Conservation (phyloP, 805 yeast genomes). For the Nakazawaea ishiwadae region DNA sequence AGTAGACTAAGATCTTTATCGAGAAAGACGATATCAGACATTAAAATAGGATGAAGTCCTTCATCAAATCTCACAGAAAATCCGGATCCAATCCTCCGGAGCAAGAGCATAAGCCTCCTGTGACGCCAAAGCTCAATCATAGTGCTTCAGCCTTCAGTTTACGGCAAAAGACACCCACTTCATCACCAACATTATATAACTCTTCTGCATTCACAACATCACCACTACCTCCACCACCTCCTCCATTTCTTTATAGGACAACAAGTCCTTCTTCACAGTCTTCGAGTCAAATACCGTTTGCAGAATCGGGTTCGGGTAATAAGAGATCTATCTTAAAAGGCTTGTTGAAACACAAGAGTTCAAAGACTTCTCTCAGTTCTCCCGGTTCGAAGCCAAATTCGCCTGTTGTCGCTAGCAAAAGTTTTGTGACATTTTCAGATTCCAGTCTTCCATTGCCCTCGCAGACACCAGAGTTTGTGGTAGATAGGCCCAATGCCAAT, state of each 20-base stretch:
- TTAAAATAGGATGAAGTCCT: constrained; percentile 22
- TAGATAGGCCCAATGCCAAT: constrained; percentile 5
- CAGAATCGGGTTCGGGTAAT: background rate
- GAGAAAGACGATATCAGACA: too few relatives aligned
- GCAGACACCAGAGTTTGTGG: constrained; percentile 9
- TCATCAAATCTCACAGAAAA: constrained; percentile 25
- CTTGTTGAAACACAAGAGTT: constrained; percentile 8
- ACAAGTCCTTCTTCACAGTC: background rate
- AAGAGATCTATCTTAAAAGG: constrained; percentile 9
- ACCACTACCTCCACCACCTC: constrained; percentile 11
- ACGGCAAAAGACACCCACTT: constrained; percentile 7
- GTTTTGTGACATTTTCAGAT: constrained; percentile 11
- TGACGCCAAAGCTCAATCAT: constrained; percentile 4
- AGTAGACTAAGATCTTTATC: too few relatives aligned
- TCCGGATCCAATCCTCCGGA: constrained; percentile 17
- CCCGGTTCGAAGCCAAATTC: constrained; percentile 4
- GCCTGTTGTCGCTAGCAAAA: constrained; percentile 7
- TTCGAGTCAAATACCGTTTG: background rate
- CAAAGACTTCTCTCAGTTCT: constrained; percentile 7
- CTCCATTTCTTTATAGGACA: background rate
- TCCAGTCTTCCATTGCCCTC: constrained; percentile 2
- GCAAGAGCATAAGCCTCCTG: constrained; percentile 7
- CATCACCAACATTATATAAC: constrained; percentile 6
- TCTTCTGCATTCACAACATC: constrained; percentile 7
- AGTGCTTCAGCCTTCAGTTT: constrained; percentile 5